phyloP scores from a whole-genome alignment of 441 rosid species.

The Metrosideros polymorpha region DNA sequence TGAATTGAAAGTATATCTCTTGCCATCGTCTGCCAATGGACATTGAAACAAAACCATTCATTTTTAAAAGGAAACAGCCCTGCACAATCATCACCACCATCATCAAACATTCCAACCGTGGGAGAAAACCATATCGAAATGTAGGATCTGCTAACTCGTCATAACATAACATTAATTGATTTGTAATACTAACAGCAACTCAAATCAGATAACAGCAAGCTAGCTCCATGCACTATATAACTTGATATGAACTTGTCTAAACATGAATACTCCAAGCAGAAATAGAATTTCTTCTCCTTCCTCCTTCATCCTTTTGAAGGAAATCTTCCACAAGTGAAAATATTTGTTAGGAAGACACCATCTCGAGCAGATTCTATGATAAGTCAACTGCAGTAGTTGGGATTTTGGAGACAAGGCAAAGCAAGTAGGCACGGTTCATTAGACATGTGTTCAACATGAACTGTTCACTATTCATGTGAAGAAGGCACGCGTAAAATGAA shows the following conservation, averaged over 20 bases:
- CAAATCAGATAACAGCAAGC: neutral
- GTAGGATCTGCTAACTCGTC: neutral
- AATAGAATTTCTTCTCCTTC: neutral
- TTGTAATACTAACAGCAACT: neutral
- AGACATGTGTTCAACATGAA: neutral
- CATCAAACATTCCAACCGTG: neutral
- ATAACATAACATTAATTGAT: neutral
- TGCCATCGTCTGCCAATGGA: neutral
- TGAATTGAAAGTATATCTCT: neutral
- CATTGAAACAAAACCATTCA: neutral
- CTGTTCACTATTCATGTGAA: neutral
- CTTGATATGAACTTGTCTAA: neutral
- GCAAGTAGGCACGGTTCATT: neutral
- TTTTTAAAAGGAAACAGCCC: neutral
- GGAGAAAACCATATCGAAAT: neutral
- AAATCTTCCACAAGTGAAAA: neutral
- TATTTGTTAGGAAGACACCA: neutral
- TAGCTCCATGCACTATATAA: neutral
- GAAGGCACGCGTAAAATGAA: neutral
- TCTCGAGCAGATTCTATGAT: no score
- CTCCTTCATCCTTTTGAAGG: neutral
- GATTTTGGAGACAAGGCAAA: neutral
- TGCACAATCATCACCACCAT: neutral
- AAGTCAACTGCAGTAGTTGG: neutral
- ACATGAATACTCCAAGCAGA: neutral